These are phyloP conservation scores for Plasmodium coatneyi DNA, from an alignment of 169 alveolate genomes.

Conservation along the genomic window DNA sequence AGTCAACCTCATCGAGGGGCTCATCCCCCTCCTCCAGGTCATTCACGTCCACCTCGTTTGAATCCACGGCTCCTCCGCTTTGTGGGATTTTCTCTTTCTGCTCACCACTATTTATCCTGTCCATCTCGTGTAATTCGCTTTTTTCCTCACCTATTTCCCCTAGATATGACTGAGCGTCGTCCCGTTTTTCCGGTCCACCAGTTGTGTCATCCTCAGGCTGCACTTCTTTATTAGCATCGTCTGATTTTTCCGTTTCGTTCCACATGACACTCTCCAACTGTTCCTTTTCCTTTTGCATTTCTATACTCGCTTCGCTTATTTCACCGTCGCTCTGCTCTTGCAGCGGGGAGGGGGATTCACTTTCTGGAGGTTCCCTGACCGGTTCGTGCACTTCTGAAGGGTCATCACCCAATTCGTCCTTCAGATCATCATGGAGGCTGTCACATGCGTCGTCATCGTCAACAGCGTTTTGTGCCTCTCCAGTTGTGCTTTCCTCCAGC, in stretches of 20 bases:
- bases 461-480: background rate
- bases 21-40: too few species aligned
- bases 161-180: background rate
- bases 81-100: background rate
- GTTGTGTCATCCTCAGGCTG: background rate
- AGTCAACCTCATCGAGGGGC: background rate
- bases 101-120: background rate
- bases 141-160: background rate
- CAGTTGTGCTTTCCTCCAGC: background rate
- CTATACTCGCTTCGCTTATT: background rate
- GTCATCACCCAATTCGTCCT: background rate
- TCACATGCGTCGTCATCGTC: background rate
- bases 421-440: background rate
- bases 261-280: background rate
- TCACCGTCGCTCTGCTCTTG: background rate
- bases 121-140: background rate
- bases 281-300: background rate
- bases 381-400: background rate
- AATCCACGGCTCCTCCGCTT: background rate
- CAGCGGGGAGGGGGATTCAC: background rate
- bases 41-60: background rate
- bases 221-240: background rate
- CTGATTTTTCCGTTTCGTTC: background rate
- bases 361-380: background rate
- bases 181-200: background rate